Percentiles rank a stretch among this genome's conserved stretches.
phyloP scores from a whole-genome alignment of 441 rosid species.

The Erysimum pusillum region DNA sequence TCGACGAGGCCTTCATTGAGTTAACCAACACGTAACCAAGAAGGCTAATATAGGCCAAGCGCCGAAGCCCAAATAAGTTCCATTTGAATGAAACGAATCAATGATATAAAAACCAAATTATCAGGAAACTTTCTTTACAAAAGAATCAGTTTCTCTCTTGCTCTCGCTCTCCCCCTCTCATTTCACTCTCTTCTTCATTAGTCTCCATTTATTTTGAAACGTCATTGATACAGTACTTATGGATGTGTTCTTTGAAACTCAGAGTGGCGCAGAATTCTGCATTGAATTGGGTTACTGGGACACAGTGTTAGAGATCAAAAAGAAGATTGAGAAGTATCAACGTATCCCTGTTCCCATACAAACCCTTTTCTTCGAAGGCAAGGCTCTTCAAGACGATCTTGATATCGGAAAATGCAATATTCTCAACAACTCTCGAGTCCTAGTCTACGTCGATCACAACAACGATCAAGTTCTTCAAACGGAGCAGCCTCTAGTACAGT shows the following conservation, averaged over 20 bases:
- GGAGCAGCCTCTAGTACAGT: not conserved
- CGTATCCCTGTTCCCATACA: constrained; percentile 59
- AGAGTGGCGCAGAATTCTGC: constrained; percentile 53
- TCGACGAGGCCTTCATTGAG: not conserved
- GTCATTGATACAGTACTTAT: constrained; percentile 45
- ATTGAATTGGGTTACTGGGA: constrained; percentile 74
- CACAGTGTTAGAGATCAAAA: constrained; percentile 73
- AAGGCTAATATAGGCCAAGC: not conserved
- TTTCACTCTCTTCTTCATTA: not conserved
- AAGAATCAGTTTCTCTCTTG: not conserved
- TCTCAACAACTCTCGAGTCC: constrained; percentile 52
- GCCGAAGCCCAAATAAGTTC: not conserved
- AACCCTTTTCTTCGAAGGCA: constrained; percentile 68
- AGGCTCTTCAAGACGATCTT: constrained; percentile 58
- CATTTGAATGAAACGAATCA: too few relatives aligned
- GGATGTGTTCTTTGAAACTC: constrained; percentile 70
- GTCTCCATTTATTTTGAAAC: not conserved
- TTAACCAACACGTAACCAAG: not conserved
- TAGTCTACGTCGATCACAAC: not conserved
- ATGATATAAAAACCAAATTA: not conserved
- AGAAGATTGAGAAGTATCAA: constrained; percentile 68
- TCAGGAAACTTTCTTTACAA: not conserved
- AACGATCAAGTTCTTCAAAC: not conserved
- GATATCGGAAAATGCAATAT: constrained; percentile 59
- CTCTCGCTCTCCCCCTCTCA: not conserved